phyloP scores from a whole-genome alignment of 2,329 filamentous ascomycete genomes.

The Venturia aucupariae region DNA sequence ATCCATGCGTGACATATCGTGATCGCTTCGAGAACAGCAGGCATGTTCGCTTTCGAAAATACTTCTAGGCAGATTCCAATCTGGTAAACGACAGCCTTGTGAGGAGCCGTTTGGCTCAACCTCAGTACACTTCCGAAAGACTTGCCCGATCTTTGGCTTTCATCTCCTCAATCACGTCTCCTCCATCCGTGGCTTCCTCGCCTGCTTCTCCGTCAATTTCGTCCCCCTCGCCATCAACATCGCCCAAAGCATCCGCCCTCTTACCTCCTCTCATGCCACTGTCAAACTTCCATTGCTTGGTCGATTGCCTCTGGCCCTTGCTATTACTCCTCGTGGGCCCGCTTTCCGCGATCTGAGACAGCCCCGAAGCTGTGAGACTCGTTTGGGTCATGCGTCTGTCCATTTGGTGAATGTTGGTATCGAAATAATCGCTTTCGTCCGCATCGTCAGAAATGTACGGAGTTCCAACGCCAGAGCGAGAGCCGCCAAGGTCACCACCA shows the following conservation, averaged over 20 bases:
- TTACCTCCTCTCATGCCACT: conserved; percentile 38
- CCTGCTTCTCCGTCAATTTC: neutral
- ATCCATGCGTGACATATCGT: neutral
- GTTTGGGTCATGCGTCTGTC: conserved; percentile 2
- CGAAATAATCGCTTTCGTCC: conserved; percentile 15
- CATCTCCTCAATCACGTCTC: conserved; percentile 39
- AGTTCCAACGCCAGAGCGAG: conserved; percentile 29
- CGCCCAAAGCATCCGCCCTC: conserved; percentile 38
- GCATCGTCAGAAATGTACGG: conserved; percentile 16
- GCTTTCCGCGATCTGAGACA: neutral
- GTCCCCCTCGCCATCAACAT: conserved; percentile 24
- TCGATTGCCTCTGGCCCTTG: conserved; percentile 25
- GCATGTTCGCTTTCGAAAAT: neutral
- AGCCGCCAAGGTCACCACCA: conserved; percentile 39
- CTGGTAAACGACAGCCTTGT: neutral
- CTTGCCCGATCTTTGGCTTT: conserved; percentile 13
- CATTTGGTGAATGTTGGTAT: conserved; percentile 13
- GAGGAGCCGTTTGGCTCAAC: neutral
- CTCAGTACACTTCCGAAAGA: conserved; percentile 13
- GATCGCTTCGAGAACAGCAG: neutral
- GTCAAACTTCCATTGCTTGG: conserved; percentile 35
- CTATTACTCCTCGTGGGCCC: conserved; percentile 20
- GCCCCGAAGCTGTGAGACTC: neutral
- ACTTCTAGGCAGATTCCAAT: neutral
- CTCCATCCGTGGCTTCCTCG: conserved; percentile 2